phyloP scores from a whole-genome alignment of 148 eudicot species.

The Pharnaceum exiguum region DNA sequence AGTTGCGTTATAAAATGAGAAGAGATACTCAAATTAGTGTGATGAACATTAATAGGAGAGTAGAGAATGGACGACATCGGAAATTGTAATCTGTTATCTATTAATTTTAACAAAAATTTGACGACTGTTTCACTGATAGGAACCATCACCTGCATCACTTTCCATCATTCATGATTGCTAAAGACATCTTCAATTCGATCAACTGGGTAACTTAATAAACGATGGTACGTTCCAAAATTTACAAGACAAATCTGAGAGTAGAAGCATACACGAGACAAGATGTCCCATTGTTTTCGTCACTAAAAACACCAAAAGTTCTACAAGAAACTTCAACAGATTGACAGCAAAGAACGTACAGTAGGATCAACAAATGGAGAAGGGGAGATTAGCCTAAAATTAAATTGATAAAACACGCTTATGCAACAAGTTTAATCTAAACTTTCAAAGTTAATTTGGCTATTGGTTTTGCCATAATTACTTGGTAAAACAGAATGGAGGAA shows the following conservation, averaged over 20 bases:
- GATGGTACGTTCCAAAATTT: too few species aligned
- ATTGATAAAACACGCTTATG: slow-evolving; percentile 20
- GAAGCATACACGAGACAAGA: not conserved
- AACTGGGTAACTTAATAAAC: too few species aligned
- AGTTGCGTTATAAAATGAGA: too few species aligned
- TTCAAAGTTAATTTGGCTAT: slow-evolving; percentile 15
- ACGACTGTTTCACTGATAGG: too few species aligned
- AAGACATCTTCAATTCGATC: too few species aligned
- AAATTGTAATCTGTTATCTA: too few species aligned
- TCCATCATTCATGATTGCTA: too few species aligned
- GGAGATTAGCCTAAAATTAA: slow-evolving; percentile 8
- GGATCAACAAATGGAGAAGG: slow-evolving; percentile 6
- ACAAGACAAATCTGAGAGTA: not conserved
- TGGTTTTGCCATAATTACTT: slow-evolving; percentile 25
- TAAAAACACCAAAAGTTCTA: slow-evolving; percentile 3
- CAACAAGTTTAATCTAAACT: slow-evolving; percentile 7
- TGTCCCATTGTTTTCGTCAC: not conserved
- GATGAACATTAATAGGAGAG: too few species aligned
- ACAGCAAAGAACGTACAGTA: slow-evolving; percentile 7
- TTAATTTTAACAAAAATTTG: too few species aligned
- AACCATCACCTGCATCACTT: too few species aligned
- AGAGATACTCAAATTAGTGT: too few species aligned
- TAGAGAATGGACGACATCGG: too few species aligned
- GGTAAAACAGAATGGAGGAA: slow-evolving; percentile 16
- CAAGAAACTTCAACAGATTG: slow-evolving; percentile 5